phyloP scores from a whole-genome alignment of 352 stramenopile species.

The Lagenidium giganteum region DNA sequence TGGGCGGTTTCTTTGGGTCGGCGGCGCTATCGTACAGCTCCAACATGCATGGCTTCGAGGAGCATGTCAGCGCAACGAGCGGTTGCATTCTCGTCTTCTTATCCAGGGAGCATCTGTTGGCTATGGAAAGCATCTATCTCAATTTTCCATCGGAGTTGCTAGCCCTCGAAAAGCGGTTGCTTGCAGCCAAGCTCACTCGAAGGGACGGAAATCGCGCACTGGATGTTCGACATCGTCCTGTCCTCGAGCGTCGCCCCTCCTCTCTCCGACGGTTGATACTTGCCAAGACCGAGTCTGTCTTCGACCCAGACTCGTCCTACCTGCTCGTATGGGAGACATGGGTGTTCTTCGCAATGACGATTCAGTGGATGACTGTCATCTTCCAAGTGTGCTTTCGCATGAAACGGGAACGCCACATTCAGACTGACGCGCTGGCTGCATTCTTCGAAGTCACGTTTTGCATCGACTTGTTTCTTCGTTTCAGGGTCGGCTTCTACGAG shows the following conservation, averaged over 20 bases:
- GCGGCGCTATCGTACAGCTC: constrained; percentile 14
- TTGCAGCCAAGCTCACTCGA: constrained; percentile 26
- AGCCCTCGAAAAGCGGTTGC: constrained; percentile 20
- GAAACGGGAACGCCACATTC: constrained; percentile 12
- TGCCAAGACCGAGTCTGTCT: no score
- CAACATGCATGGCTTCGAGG: constrained; percentile 13
- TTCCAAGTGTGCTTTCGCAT: constrained; percentile 37
- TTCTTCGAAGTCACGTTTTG: constrained; percentile 37
- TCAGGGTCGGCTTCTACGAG: constrained; percentile 31
- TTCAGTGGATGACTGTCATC: constrained; percentile 37
- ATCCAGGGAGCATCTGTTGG: constrained; percentile 19
- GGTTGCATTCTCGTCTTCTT: constrained; percentile 30
- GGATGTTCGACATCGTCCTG: no score
- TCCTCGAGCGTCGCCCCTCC: no score
- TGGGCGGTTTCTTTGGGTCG: constrained; percentile 30
- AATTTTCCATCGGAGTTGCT: constrained; percentile 14
- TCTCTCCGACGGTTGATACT: no score
- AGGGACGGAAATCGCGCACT: no score
- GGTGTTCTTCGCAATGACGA: constrained; percentile 38
- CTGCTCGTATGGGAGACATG: constrained; percentile 35
- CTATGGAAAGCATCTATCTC: constrained; percentile 23
- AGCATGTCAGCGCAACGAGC: constrained; percentile 21
- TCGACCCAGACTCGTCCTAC: constrained; percentile 30
- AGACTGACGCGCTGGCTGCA: constrained; percentile 20
- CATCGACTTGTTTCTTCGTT: constrained; percentile 31